These are phyloP conservation scores for Flaveria trinervia DNA, from an alignment of 129 eudicot genomes.

Conservation along the genomic window DNA sequence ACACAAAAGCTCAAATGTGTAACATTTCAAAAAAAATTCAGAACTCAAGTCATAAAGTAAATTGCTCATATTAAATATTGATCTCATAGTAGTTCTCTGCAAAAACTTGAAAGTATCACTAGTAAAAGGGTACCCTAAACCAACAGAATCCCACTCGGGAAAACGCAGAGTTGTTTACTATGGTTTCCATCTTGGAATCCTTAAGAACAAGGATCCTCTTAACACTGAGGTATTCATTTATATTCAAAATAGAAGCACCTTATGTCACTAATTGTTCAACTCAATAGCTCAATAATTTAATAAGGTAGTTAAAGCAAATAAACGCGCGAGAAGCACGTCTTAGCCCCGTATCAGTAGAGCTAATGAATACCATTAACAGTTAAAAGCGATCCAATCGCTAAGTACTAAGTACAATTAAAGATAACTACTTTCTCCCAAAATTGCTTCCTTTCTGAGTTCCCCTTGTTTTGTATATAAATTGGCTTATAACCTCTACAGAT, in stretches of 20 bases:
- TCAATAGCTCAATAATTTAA: background rate
- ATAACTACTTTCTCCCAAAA: background rate
- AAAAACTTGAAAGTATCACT: background rate
- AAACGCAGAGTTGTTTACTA: background rate
- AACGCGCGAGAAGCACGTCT: background rate
- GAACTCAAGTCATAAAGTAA: background rate
- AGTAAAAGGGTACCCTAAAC: background rate
- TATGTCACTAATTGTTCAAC: background rate
- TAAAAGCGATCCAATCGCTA: background rate
- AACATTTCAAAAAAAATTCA: background rate
- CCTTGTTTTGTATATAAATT: background rate
- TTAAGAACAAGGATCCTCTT: background rate
- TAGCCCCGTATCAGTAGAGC: background rate
- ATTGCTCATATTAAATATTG: background rate
- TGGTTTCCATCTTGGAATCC: background rate
- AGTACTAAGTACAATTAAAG: background rate
- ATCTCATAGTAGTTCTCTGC: background rate
- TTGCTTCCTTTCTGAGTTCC: background rate
- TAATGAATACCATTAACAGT: background rate
- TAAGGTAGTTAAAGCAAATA: background rate
- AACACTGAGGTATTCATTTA: background rate
- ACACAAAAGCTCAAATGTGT: background rate
- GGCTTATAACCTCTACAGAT: no score
- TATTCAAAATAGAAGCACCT: background rate
- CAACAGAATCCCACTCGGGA: background rate